Base-by-base conservation (phyloP, 768 basidiomycete species). In the Kwoniella heveanensis region DNA sequence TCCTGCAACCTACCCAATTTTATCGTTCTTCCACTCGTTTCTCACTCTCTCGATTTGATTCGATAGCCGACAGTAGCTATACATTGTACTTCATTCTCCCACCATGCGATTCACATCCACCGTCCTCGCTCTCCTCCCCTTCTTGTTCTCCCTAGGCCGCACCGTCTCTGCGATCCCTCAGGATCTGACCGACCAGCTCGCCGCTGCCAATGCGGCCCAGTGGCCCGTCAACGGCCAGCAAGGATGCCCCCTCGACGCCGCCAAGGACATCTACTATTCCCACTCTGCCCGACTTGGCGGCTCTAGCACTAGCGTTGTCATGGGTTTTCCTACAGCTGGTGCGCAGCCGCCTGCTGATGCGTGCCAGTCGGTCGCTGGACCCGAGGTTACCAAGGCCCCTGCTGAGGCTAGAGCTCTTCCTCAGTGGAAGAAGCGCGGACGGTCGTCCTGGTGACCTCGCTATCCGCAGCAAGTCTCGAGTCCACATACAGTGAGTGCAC, bases 291-390 rank as follows among this genome's bases (percentile, higher is more conserved):
- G 36, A 37, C 48, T 58, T 3, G 21, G 27, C 8, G 57, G 47
- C 7, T 26, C 47, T 0, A 46, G 37, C 37, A 58, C 57, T 8
- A 49, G n/a, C 27, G 57, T 58, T 19, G 26, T 58, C 1, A 46
- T 58, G 22, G 57, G 57, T 30, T 58, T 49, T 12, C 57, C 57
- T 15, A 58, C 47, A 8, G 47, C 19, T 2, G 57, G 57, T 10
- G 46, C 57, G 1, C 17, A 47, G 27, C 12, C 8, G 21, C 57
- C 57, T 29, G 22, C 57, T 12, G 57, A 58, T n/a, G 25, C 22
- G 30, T 58, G 57, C 21, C 47, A 58, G 26, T 47, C 48, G 12
- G 19, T n/a, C 17, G 57, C 27, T 1, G 39, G 17, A 17, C 39
- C 39, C 19, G 10, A 44, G 39, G 39, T 44, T 8, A 44, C 39